Base-by-base conservation (phyloP, 208 protist genomes). In the Phytomonas sp. region DNA sequence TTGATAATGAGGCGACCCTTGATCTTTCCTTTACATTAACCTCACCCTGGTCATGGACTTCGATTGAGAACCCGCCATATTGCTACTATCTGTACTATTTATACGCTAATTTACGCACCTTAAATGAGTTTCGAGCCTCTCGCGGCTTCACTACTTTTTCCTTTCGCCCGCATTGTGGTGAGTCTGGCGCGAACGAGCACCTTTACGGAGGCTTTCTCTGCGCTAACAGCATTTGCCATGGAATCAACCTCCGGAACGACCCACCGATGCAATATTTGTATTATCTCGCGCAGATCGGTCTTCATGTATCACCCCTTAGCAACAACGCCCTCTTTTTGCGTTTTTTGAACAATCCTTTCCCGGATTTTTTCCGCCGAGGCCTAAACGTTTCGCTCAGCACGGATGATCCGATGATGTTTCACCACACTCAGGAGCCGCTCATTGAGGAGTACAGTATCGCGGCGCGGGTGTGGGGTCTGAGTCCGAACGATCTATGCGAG, bases 41-140 rank as follows among this genome's bases (percentile, higher is more conserved):
- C n/a, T 88, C 83, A 32, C 96, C 98, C 69, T 85, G 83, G 76
- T 84, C 96, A 32, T 99, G 98, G 98, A 96, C 82, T 29, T 66
- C 81, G 4, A 78, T 93, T 23, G 85, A 95, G 60, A 99, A 99
- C 85, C 99, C 99, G 37, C 98, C 98, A 23, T 99, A 99, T 81
- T 94, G 95, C 62, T 99, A 99, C 80, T 99, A 99, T 77, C 78
- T 97, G 28, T 99, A 98, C 83, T 99, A 99, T 79, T 87, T 99
- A 56, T 99, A 98, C 78, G 97, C 98, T 33, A 99, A 99, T 82
- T 88, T 99, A 37, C 76, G 89, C 67, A 92, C 92, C 23, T 90
- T 99, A 13, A 99, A 99, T 82, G 81, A 95, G 70, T 96, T 99
- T 72, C 82, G 98, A 62, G 78, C 80, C 17, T 87, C 80, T 26